Percentiles rank a stretch among this genome's conserved stretches.
Conservation (phyloP, 139 green algal genomes). For the Chlorella sp. region DNA sequence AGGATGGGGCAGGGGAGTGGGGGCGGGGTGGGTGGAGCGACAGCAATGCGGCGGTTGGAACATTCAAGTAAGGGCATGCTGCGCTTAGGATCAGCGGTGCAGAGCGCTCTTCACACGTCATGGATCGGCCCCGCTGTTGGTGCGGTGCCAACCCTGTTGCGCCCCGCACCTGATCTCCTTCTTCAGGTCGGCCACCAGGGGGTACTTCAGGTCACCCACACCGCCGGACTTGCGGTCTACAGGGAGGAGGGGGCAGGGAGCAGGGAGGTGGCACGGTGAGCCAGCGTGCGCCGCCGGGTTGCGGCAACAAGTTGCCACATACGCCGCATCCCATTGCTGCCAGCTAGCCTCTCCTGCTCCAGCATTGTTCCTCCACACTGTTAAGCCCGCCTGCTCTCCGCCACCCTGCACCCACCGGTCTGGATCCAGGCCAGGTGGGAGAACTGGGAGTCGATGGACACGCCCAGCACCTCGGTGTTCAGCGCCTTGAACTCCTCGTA, state of each 20-base stretch:
- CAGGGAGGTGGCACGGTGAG: background rate
- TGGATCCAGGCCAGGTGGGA: slow-evolving; percentile 98
- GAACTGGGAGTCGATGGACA: slow-evolving; percentile 96
- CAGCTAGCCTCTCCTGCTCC: background rate
- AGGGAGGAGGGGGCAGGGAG: background rate
- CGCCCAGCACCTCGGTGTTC: slow-evolving; percentile 91
- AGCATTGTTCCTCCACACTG: too few relatives aligned
- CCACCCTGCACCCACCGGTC: slow-evolving; percentile 58
- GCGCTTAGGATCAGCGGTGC: too few relatives aligned
- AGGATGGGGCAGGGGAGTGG: too few relatives aligned
- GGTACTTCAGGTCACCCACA: slow-evolving; percentile 96
- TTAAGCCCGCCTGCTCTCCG: too few relatives aligned
- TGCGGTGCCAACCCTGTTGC: too few relatives aligned
- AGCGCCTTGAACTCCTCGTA: slow-evolving; percentile 91
- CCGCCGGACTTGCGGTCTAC: slow-evolving; percentile 87
- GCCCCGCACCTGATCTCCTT: slow-evolving; percentile 76
- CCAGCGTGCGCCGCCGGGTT: background rate
- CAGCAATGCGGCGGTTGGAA: too few relatives aligned
- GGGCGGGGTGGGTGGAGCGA: too few relatives aligned
- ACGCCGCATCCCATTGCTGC: too few relatives aligned
- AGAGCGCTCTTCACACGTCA: too few relatives aligned
- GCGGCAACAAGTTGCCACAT: background rate
- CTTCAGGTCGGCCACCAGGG: slow-evolving; percentile 98
- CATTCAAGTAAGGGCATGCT: too few relatives aligned
- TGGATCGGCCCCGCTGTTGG: too few relatives aligned